A percentile compares a stretch with the other conserved stretches of the same genome.
These are phyloP conservation scores for Cyclotella distinguenda DNA, from an alignment of 108 stramenopile species.

Conservation along the genomic window DNA sequence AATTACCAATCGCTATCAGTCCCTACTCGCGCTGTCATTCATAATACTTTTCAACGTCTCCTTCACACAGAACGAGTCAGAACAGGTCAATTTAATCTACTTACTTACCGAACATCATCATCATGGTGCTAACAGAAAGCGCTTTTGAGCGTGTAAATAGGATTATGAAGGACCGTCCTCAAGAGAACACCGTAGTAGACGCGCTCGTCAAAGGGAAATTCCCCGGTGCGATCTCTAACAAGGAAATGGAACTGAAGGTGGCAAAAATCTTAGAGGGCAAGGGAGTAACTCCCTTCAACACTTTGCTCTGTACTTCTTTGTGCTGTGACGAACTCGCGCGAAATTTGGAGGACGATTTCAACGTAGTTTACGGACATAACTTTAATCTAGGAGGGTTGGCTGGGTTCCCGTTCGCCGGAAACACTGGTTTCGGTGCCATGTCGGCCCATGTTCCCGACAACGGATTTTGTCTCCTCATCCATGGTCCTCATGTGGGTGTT, in stretches of 20 bases:
- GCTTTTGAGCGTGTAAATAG: neutral
- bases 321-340: constrained; percentile 7
- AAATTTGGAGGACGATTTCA: constrained; percentile 11
- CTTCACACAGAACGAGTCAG: too few relatives aligned
- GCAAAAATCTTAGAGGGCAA: constrained; percentile 2
- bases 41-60: too few relatives aligned
- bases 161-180: neutral
- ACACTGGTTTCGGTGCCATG: constrained; percentile 11
- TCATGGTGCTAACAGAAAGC: neutral
- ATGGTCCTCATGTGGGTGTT: constrained; percentile 9
- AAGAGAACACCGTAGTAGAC: neutral
- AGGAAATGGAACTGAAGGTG: neutral
- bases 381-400: constrained; percentile 7
- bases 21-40: too few relatives aligned
- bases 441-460: neutral
- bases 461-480: constrained; percentile 2
- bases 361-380: constrained; percentile 2
- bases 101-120: too few relatives aligned
- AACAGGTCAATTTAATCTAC: too few relatives aligned
- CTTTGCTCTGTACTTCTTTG: constrained; percentile 6
- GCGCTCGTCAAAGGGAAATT: constrained; percentile 1
- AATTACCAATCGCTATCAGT: too few relatives aligned
- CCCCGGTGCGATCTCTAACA: constrained; percentile 5
- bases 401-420: constrained; percentile 4
- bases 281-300: neutral